These are phyloP conservation scores for Russula abietina DNA, from an alignment of 768 basidiomycete species.

Conservation along the genomic window DNA sequence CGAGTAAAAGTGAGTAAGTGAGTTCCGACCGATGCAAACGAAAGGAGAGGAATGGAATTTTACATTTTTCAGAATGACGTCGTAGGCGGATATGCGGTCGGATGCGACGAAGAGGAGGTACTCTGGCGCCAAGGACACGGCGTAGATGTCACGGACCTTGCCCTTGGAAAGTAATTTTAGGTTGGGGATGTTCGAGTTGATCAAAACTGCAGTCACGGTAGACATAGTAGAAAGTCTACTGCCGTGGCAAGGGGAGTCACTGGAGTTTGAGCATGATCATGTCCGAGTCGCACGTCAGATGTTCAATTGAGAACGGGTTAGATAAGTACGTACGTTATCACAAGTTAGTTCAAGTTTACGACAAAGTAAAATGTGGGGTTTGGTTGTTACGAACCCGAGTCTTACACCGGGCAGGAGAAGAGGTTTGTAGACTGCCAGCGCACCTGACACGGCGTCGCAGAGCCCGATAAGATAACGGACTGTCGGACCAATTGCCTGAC, in stretches of 20 bases:
- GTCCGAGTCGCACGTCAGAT: not conserved
- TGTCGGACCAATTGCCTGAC: no score
- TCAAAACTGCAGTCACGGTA: slow-evolving; percentile 39
- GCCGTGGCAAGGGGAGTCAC: no score
- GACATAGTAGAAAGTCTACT: slow-evolving; percentile 14
- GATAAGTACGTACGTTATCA: not conserved
- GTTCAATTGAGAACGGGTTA: not conserved
- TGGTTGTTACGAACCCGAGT: no score
- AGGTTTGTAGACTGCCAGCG: no score
- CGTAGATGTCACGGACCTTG: slow-evolving; percentile 95
- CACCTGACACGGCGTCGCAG: no score
- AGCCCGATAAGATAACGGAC: no score
- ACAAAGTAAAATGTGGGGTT: no score
- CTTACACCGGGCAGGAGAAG: not conserved
- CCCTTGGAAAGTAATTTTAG: slow-evolving; percentile 77
- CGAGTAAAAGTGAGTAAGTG: not conserved
- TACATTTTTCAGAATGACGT: slow-evolving; percentile 91
- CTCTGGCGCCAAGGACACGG: slow-evolving; percentile 58
- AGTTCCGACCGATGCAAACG: not conserved
- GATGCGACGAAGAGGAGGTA: slow-evolving; percentile 89
- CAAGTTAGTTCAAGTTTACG: no score
- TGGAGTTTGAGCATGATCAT: no score
- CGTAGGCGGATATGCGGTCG: slow-evolving; percentile 95
- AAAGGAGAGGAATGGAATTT: not conserved
- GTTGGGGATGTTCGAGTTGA: slow-evolving; percentile 50